Evolutionary conservation across 192 early-diverging fungal genomes (phyloP).

Genomic region (Linderina pennispora): DNA sequence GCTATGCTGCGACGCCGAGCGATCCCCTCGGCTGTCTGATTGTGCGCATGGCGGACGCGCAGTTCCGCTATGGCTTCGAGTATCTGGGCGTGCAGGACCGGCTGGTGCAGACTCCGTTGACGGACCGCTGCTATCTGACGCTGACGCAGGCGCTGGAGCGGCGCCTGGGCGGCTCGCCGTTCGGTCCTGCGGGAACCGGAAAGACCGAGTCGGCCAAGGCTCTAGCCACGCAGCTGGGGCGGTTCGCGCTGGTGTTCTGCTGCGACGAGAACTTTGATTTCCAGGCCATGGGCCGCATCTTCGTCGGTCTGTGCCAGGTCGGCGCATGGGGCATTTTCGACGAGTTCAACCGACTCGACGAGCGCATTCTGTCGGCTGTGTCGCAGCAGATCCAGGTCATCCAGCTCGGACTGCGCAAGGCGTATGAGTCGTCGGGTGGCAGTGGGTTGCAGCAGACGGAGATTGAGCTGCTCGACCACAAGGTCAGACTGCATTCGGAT

Average conservation of each 20-base stretch:
- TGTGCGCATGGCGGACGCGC: conserved; percentile 90
- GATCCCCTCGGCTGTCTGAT: conserved; percentile 66
- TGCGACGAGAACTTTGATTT: conserved; percentile 99
- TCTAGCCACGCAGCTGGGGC: conserved; percentile 87
- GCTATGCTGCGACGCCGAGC: conserved; percentile 58
- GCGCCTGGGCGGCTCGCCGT: conserved; percentile 93
- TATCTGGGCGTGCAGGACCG: conserved; percentile 96
- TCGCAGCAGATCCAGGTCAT: conserved; percentile 99
- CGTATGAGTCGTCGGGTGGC: conserved; percentile 3
- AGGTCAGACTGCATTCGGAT: conserved; percentile 74
- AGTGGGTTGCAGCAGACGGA: conserved; percentile 53
- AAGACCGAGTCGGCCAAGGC: conserved; percentile 99
- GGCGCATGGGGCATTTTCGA: conserved; percentile 99
- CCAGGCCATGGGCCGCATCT: conserved; percentile 99
- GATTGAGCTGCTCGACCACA: conserved; percentile 91
- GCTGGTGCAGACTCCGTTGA: conserved; percentile 97
- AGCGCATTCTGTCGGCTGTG: conserved; percentile 96
- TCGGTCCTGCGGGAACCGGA: conserved; percentile 98
- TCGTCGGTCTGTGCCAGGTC: conserved; percentile 97
- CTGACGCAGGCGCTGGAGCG: conserved; percentile 94
- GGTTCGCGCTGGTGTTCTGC: conserved; percentile 98
- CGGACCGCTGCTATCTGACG: conserved; percentile 98
- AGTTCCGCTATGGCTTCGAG: conserved; percentile 95
- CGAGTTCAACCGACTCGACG: conserved; percentile 99
- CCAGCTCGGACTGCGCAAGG: conserved; percentile 79